phyloP scores from a whole-genome alignment of 2,329 filamentous ascomycete genomes.

The Pyricularia grisea region DNA sequence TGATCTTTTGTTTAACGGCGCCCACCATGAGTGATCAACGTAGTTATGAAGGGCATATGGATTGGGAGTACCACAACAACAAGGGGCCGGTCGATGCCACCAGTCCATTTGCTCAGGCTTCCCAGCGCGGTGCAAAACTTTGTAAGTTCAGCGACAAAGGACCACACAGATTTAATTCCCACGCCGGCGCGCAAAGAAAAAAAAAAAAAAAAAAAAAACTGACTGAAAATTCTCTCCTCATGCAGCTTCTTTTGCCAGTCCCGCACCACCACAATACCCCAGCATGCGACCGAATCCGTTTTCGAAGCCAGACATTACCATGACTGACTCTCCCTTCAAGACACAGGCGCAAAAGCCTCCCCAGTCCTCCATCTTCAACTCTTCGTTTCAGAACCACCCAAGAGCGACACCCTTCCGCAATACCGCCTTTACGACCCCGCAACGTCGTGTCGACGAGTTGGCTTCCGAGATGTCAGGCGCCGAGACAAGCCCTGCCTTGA shows the following conservation, averaged over 20 bases:
- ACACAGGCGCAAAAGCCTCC: conserved; percentile 21
- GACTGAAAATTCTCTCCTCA: background rate
- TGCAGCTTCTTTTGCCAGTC: conserved; percentile 13
- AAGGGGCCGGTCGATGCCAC: conserved; percentile 48
- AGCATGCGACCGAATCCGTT: conserved; percentile 16
- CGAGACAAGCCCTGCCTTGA: conserved; percentile 51
- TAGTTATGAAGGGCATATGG: conserved; percentile 53
- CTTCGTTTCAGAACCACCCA: conserved; percentile 29
- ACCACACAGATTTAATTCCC: background rate
- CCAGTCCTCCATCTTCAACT: conserved; percentile 35
- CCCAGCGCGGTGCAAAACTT: conserved; percentile 28
- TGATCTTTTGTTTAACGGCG: background rate
- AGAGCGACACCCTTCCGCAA: conserved; percentile 51
- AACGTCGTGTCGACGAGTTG: conserved; percentile 44
- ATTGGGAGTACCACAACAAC: conserved; percentile 58
- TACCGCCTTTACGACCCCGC: conserved; percentile 54
- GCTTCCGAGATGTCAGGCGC: conserved; percentile 47
- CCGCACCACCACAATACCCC: conserved; percentile 9
- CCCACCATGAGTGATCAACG: conserved; percentile 31
- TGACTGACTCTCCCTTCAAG: conserved; percentile 15
- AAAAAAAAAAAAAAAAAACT: too few species aligned
- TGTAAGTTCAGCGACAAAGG: conserved; percentile 24
- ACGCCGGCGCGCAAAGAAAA: background rate
- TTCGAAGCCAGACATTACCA: conserved; percentile 7
- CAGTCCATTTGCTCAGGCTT: conserved; percentile 50